Evolutionary conservation across 2,329 filamentous ascomycete genomes (phyloP), one percentile per base, ranked within the genome.

Genomic region (Didymella lethalis): DNA sequence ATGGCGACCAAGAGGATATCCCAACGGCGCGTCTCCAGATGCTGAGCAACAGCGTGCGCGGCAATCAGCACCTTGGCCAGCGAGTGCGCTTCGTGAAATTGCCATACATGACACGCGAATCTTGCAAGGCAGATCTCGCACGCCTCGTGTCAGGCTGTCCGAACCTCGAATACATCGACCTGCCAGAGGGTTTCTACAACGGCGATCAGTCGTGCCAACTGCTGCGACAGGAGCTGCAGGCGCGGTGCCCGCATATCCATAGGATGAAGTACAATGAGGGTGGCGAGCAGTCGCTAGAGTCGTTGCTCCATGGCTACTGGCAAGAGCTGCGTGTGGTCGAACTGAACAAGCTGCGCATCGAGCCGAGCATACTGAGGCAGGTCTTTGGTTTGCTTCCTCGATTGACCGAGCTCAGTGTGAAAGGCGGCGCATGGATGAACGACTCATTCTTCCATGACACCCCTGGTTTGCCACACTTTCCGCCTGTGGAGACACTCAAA

Each of bases 21-120:
- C 88, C 93, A 5, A 86, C 88, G 63, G 85, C 86, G 63, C 88
- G 94, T 31, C 84, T 98, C 49, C 85, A 88, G 69, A 84, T 97
- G 55, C 85, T 98, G 46, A 91, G 90, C 73, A 87, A 92, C 62
- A 92, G 93, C 1, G 86, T 97, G 48, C 88, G 93, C 63, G 90
- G 94, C 48, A 89, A 93, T 62, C 85, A 87, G 23, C 86, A 80
- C 47, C 76, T 96, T 45, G 92, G 89, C 32, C 81, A 85, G 54
- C 81, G 87, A 41, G 91, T 97, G 5, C 81, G 89, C 71, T 93
- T 89, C 68, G 83, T 98, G 70, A 96, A 97, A 81, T 88, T 92
- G 59, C 92, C 94, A 7, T 97, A 97, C 77, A 97, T 97, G 94
- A 89, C 94, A 53, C 88, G 94, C 57, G 92, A 97, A 80, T 91